Conservation (phyloP, 768 basidiomycete species). For the Punctularia strigosozonata region DNA sequence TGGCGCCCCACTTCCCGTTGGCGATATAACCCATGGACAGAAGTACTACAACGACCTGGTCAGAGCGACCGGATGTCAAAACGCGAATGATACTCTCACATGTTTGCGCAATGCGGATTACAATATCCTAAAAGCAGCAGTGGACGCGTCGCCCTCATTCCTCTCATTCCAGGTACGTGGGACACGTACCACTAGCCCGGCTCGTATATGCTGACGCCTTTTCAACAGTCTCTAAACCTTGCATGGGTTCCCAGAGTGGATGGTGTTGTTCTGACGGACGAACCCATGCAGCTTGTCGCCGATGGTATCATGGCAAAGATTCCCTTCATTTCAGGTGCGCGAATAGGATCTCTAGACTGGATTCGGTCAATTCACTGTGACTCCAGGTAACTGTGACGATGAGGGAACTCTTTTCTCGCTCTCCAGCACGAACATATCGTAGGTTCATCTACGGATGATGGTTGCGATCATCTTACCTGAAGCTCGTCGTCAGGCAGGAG, state of each 20-base stretch:
- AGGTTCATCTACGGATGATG: too few species aligned
- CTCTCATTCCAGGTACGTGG: constrained; percentile 27
- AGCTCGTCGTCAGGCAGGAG: too few species aligned
- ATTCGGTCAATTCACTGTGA: background rate
- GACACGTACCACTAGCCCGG: background rate
- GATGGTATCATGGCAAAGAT: constrained; percentile 34
- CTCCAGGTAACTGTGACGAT: constrained; percentile 39
- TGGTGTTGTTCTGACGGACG: constrained; percentile 34
- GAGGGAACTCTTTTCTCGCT: constrained; percentile 38
- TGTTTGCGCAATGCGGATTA: constrained; percentile 29
- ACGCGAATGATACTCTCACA: constrained; percentile 24
- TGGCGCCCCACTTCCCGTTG: constrained; percentile 32
- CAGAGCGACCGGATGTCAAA: constrained; percentile 26
- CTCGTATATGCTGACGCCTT: background rate
- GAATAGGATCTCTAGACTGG: too few species aligned
- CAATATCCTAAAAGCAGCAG: constrained; percentile 23
- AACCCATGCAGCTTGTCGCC: constrained; percentile 29
- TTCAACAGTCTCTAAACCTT: constrained; percentile 26
- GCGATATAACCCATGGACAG: constrained; percentile 31
- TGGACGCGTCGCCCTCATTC: constrained; percentile 26
- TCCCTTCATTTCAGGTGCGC: constrained; percentile 32
- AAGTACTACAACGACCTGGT: constrained; percentile 32
- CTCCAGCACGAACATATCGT: constrained; percentile 18
- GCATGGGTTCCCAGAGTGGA: constrained; percentile 40
- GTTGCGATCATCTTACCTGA: too few species aligned